These are phyloP conservation scores for Komagataella mondaviorum DNA, from an alignment of 805 yeast genomes.

Conservation along the genomic window DNA sequence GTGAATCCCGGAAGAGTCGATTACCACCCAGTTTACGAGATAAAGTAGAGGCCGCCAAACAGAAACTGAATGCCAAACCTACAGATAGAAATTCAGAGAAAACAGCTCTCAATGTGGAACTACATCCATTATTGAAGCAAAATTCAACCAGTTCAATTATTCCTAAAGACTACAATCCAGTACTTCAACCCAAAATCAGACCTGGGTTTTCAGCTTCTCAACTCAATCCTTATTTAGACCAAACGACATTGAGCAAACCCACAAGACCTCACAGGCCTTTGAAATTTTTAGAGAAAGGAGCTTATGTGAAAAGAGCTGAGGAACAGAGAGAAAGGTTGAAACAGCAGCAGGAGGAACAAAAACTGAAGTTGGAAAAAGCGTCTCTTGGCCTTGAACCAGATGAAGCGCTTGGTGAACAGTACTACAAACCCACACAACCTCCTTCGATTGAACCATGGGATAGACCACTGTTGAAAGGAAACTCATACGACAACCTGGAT, in stretches of 20 bases:
- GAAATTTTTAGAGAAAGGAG: constrained; percentile 49
- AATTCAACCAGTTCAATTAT: constrained; percentile 6
- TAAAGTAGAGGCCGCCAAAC: not conserved
- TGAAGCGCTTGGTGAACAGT: constrained; percentile 38
- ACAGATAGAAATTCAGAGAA: constrained; percentile 1
- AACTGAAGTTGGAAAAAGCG: constrained; percentile 16
- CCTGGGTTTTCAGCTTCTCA: constrained; percentile 10
- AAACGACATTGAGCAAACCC: constrained; percentile 10
- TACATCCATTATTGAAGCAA: constrained; percentile 16
- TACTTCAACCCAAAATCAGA: constrained; percentile 5
- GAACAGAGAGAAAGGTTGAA: constrained; percentile 28
- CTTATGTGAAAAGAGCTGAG: constrained; percentile 40
- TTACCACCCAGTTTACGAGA: not conserved
- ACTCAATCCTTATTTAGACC: constrained; percentile 19
- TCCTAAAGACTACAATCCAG: constrained; percentile 7
- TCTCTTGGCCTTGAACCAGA: constrained; percentile 38
- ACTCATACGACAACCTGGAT: constrained; percentile 21
- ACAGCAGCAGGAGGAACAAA: constrained; percentile 19
- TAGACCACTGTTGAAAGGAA: constrained; percentile 29
- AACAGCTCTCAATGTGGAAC: constrained; percentile 9
- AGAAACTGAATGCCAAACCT: not conserved
- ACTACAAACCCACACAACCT: constrained; percentile 32
- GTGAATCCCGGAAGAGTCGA: not conserved
- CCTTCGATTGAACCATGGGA: constrained; percentile 92
- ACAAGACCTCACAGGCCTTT: constrained; percentile 22